Evolutionary conservation across 805 yeast species (phyloP).

Genomic region (Suhomyces faveliae): DNA sequence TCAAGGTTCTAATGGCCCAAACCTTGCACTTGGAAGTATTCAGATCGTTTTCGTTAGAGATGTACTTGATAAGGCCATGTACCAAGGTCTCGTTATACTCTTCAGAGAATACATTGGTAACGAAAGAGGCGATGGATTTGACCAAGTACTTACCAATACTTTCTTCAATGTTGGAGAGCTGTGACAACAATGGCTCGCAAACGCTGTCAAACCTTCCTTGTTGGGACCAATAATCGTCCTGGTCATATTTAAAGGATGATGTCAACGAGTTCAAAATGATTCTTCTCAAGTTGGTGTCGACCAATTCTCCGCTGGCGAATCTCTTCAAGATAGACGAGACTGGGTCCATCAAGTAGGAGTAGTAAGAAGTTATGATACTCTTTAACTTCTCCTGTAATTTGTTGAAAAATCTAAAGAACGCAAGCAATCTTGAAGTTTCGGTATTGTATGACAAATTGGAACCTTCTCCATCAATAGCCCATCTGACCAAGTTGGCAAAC

Average conservation of each 20-base stretch:
- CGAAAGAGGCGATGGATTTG: conserved; percentile 74
- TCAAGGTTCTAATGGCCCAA: conserved; percentile 80
- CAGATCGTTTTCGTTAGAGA: conserved; percentile 44
- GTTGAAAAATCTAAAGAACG: conserved; percentile 84
- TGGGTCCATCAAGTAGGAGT: conserved; percentile 80
- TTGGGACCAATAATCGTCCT: conserved; percentile 93
- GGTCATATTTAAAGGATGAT: conserved; percentile 82
- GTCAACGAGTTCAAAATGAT: conserved; percentile 69
- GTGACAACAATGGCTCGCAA: conserved; percentile 59
- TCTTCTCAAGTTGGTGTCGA: conserved; percentile 61
- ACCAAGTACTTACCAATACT: conserved; percentile 77
- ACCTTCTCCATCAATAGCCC: conserved; percentile 91
- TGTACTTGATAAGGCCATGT: conserved; percentile 33
- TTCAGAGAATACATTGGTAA: conserved; percentile 62
- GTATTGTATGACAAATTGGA: conserved; percentile 43
- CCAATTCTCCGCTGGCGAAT: conserved; percentile 42
- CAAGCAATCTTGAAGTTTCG: conserved; percentile 57
- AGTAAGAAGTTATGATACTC: conserved; percentile 86
- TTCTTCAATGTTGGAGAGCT: conserved; percentile 67
- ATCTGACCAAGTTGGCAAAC: conserved; percentile 79
- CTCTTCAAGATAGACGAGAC: conserved; percentile 54
- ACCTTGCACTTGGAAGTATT: conserved; percentile 69
- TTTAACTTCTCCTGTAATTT: conserved; percentile 79
- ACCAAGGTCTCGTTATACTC: conserved; percentile 69
- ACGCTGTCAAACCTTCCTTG: conserved; percentile 79